Evolutionary conservation across 768 basidiomycete species (phyloP).

Genomic region (Boletus barrowsii): DNA sequence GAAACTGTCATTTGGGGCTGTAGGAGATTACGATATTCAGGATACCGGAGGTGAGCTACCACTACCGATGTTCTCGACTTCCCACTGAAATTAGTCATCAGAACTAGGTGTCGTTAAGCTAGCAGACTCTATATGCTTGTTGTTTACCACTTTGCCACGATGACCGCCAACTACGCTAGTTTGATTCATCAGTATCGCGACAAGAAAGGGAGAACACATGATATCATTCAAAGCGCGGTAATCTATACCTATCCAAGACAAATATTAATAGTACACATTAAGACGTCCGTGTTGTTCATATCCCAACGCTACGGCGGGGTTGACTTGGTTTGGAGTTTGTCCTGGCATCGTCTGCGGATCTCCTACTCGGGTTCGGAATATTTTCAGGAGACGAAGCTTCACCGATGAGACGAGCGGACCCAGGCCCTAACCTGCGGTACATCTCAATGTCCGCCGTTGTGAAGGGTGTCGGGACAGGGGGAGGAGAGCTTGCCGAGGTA

Average conservation of each 20-base stretch:
- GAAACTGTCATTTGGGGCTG: not conserved
- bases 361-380: not conserved
- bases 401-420: not conserved
- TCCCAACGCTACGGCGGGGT: constrained; percentile 32
- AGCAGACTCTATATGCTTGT: not conserved
- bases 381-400: not conserved
- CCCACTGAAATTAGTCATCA: constrained; percentile 14
- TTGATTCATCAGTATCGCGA: constrained; percentile 3
- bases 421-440: constrained; percentile 20
- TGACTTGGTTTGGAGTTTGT: not conserved
- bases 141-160: constrained; percentile 2
- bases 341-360: constrained; percentile 6
- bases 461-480: constrained; percentile 7
- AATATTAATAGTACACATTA: constrained; percentile 14
- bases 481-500: constrained; percentile 20
- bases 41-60: constrained; percentile 71
- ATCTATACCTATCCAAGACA: constrained; percentile 3
- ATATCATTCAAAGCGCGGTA: constrained; percentile 1
- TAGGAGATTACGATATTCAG: constrained; percentile 88
- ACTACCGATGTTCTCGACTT: not conserved
- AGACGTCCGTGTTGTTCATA: constrained; percentile 28
- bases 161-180: not conserved
- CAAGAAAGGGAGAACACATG: not conserved
- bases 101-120: constrained; percentile 32
- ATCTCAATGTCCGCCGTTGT: constrained; percentile 24